Evolutionary conservation across 768 basidiomycete genomes (phyloP).

Genomic region (Hericium alpestre): DNA sequence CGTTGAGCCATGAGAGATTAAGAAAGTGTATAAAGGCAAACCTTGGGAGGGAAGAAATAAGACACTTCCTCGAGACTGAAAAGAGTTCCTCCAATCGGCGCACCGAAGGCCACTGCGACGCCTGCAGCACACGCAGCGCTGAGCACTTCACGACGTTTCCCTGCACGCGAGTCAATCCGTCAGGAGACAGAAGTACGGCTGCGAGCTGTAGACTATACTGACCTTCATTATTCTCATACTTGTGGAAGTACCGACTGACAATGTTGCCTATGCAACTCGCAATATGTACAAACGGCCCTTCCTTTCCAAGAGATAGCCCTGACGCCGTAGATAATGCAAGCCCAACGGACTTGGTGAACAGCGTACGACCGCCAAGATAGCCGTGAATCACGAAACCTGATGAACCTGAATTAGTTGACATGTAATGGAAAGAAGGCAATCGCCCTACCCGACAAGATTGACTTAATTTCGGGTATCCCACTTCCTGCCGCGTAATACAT

Average conservation of each 20-base stretch:
- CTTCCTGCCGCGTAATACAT: slow-evolving; percentile 93
- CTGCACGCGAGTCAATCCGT: slow-evolving; percentile 25
- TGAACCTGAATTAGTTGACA: slow-evolving; percentile 8
- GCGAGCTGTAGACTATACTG: background rate
- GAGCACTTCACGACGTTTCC: slow-evolving; percentile 87
- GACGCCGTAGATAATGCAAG: slow-evolving; percentile 86
- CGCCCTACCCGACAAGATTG: slow-evolving; percentile 67
- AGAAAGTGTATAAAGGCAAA: slow-evolving; percentile 14
- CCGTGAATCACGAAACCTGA: slow-evolving; percentile 93
- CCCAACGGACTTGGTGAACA: slow-evolving; percentile 86
- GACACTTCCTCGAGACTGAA: slow-evolving; percentile 94
- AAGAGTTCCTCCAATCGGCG: slow-evolving; percentile 87
- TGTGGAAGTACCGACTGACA: slow-evolving; percentile 69
- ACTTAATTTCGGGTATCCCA: slow-evolving; percentile 96
- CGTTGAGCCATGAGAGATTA: background rate
- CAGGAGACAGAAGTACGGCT: background rate
- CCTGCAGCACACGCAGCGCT: slow-evolving; percentile 96
- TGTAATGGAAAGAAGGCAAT: background rate
- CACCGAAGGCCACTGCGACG: slow-evolving; percentile 94
- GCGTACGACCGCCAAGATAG: slow-evolving; percentile 81
- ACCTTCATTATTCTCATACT: slow-evolving; percentile 96
- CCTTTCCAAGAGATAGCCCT: slow-evolving; percentile 77
- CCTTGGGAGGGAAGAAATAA: slow-evolving; percentile 95
- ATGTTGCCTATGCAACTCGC: slow-evolving; percentile 91
- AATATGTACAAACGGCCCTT: slow-evolving; percentile 84